A percentile compares a stretch with the other conserved stretches of the same genome.
phyloP scores from a whole-genome alignment of 1,139 yeast genomes.

The Blastobotrys aristatus region DNA sequence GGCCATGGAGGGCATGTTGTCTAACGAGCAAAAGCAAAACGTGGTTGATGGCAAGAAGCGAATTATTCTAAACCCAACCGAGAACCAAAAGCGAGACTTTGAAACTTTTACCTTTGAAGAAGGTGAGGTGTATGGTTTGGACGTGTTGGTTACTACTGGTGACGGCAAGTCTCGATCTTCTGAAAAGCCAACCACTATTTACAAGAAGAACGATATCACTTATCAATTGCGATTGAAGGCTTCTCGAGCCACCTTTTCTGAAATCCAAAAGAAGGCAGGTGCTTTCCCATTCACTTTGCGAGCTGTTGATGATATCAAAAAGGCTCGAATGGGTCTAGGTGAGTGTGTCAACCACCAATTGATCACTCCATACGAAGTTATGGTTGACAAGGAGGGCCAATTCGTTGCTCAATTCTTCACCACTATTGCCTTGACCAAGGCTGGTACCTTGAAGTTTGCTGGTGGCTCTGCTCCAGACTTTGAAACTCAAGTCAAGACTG shows the following conservation, averaged over 20 bases:
- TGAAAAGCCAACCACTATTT: conserved; percentile 62
- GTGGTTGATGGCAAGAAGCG: conserved; percentile 73
- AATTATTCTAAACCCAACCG: conserved; percentile 69
- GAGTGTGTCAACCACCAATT: conserved; percentile 70
- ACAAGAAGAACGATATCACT: conserved; percentile 64
- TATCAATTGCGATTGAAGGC: conserved; percentile 70
- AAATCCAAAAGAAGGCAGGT: conserved; percentile 61
- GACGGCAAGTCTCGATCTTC: conserved; percentile 64
- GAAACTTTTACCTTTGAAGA: conserved; percentile 65
- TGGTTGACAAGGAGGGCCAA: conserved; percentile 65
- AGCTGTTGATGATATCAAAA: conserved; percentile 63
- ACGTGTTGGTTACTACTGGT: conserved; percentile 62
- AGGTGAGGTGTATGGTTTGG: conserved; percentile 76
- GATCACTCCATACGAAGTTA: conserved; percentile 63
- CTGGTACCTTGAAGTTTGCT: conserved; percentile 65
- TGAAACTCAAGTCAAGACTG: conserved; percentile 48
- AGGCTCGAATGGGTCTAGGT: conserved; percentile 69
- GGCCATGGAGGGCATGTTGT: conserved; percentile 73
- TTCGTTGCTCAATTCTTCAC: conserved; percentile 69
- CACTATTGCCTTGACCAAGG: conserved; percentile 70
- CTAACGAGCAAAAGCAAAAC: conserved; percentile 67
- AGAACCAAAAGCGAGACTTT: conserved; percentile 58
- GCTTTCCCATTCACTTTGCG: conserved; percentile 69
- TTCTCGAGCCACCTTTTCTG: conserved; percentile 63
- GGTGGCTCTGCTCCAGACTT: conserved; percentile 47